These are phyloP conservation scores for Hypoxylon rubiginosum DNA, from an alignment of 2,329 filamentous ascomycete genomes.

Conservation along the genomic window DNA sequence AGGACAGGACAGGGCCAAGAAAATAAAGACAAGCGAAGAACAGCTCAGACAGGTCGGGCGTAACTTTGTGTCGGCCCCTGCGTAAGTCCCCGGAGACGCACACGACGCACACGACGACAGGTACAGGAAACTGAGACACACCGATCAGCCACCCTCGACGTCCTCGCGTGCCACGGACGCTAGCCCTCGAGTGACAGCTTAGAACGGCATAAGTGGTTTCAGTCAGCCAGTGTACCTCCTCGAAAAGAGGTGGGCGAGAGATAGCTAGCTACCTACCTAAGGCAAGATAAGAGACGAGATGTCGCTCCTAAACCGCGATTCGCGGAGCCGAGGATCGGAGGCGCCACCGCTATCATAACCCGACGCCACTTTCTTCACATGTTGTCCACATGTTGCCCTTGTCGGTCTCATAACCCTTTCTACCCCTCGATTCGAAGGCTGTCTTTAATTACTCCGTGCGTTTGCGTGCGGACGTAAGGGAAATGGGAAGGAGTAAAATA, in stretches of 20 bases:
- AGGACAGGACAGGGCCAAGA: neutral
- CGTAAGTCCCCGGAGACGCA: slow-evolving; percentile 4
- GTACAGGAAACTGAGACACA: slow-evolving; percentile 9
- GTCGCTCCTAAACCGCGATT: slow-evolving; percentile 3
- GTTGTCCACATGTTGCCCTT: neutral
- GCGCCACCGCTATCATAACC: slow-evolving; percentile 26
- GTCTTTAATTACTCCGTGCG: slow-evolving; percentile 6
- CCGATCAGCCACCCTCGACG: neutral
- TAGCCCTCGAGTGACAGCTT: neutral
- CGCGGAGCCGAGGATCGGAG: slow-evolving; percentile 3
- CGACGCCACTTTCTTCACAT: slow-evolving; percentile 26
- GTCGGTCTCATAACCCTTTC: slow-evolving; percentile 3
- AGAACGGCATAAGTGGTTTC: neutral
- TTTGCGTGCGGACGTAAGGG: slow-evolving; percentile 11
- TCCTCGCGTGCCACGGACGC: neutral
- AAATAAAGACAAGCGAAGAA: neutral
- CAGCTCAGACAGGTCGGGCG: slow-evolving; percentile 29
- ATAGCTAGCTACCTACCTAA: neutral
- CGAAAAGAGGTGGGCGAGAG: too few relatives aligned
- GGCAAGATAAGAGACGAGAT: slow-evolving; percentile 1
- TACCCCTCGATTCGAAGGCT: slow-evolving; percentile 11
- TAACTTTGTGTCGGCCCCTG: slow-evolving; percentile 32
- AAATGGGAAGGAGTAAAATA: too few relatives aligned
- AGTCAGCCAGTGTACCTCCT: too few relatives aligned
- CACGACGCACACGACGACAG: neutral